Evolutionary conservation across 148 eudicot species (phyloP).

Genomic region (Suaeda aralocaspica): DNA sequence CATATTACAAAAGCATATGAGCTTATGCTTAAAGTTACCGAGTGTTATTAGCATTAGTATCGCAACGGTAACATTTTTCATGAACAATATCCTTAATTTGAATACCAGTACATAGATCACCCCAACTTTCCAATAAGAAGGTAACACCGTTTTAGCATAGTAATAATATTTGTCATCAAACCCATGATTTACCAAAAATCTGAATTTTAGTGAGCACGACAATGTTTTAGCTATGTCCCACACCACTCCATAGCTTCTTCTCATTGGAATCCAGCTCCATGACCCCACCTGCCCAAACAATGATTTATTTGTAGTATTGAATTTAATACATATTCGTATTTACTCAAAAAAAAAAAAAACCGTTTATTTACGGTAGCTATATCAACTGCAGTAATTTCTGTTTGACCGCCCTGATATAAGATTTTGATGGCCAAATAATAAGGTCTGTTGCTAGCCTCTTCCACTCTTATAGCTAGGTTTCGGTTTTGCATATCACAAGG

Average conservation of each 20-base stretch:
- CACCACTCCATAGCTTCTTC: neutral
- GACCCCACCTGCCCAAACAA: neutral
- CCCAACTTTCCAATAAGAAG: neutral
- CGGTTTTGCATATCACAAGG: slow-evolving; percentile 42
- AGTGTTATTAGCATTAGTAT: too few species aligned
- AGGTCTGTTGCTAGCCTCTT: slow-evolving; percentile 51
- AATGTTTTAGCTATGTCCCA: neutral
- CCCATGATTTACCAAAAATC: neutral
- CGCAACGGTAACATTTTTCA: too few species aligned
- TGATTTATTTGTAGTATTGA: too few species aligned
- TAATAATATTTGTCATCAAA: too few species aligned
- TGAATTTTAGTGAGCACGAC: neutral
- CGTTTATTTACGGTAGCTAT: slow-evolving; percentile 51
- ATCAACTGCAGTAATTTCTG: slow-evolving; percentile 51
- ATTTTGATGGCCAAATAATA: slow-evolving; percentile 52
- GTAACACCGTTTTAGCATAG: neutral
- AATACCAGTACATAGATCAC: neutral
- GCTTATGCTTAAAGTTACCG: too few species aligned
- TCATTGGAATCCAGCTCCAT: slow-evolving; percentile 9
- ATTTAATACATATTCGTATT: too few species aligned
- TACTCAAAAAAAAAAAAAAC: too few species aligned
- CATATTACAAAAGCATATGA: too few species aligned
- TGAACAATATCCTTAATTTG: neutral
- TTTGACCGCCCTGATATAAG: slow-evolving; percentile 75
- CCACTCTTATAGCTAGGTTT: slow-evolving; percentile 53